Percentiles rank a stretch among this genome's conserved stretches.
Conservation (phyloP, 1,139 yeast genomes). For the Pichia kudriavzevii region DNA sequence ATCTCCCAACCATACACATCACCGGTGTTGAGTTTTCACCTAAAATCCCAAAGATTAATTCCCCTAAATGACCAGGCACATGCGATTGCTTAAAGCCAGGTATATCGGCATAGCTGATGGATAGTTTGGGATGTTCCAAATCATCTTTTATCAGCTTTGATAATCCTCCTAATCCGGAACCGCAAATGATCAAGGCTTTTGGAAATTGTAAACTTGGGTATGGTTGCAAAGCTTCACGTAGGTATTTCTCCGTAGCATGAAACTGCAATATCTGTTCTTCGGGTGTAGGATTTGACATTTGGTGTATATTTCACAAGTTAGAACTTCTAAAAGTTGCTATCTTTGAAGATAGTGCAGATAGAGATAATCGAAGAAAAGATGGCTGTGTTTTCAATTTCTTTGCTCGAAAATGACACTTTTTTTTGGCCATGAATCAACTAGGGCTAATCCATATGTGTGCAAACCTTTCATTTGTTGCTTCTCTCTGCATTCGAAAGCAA, state of each 20-base stretch:
- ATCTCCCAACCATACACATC: constrained; percentile 87
- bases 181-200: constrained; percentile 75
- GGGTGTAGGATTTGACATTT: constrained; percentile 4
- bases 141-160: constrained; percentile 42
- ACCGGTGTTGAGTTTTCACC: constrained; percentile 69
- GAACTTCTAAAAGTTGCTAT: too few relatives aligned
- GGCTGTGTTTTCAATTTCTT: too few relatives aligned
- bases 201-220: constrained; percentile 31
- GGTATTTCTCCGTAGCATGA: constrained; percentile 1
- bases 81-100: constrained; percentile 82
- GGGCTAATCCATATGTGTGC: too few relatives aligned
- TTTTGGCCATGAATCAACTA: too few relatives aligned
- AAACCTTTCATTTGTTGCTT: too few relatives aligned
- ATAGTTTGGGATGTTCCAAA: constrained; percentile 29
- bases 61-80: constrained; percentile 86
- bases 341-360: too few relatives aligned
- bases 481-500: too few relatives aligned
- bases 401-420: too few relatives aligned
- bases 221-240: constrained; percentile 2
- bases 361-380: too few relatives aligned
- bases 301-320: too few relatives aligned
- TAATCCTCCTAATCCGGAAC: constrained; percentile 90
- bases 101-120: constrained; percentile 56
- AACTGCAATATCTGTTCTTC: constrained; percentile 8
- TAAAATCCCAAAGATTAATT: constrained; percentile 69